Evolutionary conservation across 2,329 filamentous ascomycete species (phyloP).

Genomic region (Xylariaceae sp.): DNA sequence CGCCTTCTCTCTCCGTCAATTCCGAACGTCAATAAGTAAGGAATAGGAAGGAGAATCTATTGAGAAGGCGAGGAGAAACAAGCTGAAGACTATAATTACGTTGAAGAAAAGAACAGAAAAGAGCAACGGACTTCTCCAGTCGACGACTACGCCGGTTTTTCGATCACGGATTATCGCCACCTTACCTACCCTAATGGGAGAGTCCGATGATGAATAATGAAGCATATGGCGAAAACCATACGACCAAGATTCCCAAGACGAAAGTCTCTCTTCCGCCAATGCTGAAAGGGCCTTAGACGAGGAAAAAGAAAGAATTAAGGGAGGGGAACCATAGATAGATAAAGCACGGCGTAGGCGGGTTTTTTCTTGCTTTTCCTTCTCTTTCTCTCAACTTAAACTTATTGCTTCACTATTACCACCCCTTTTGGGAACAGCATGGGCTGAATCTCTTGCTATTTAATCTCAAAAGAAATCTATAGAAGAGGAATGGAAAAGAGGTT

Average conservation of each 20-base stretch:
- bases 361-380: not conserved
- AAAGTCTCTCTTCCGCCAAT: not conserved
- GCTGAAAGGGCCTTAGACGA: slow-evolving; percentile 1
- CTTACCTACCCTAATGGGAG: not conserved
- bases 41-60: not conserved
- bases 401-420: not conserved
- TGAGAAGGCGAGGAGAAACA: not conserved
- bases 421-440: not conserved
- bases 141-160: not conserved
- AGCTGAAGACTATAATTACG: not conserved
- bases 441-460: too few relatives aligned
- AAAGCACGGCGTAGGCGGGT: slow-evolving; percentile 9
- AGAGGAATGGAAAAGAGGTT: slow-evolving; percentile 20
- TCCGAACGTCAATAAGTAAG: not conserved
- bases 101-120: not conserved
- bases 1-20: not conserved
- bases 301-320: not conserved
- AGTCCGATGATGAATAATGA: slow-evolving; percentile 10
- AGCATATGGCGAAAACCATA: not conserved
- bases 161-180: too few relatives aligned
- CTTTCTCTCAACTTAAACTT: not conserved
- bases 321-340: not conserved
- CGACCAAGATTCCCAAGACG: not conserved
- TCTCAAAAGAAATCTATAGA: too few relatives aligned
- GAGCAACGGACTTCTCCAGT: not conserved